phyloP scores from a whole-genome alignment of 164 flowering plant genomes.

The Buxus sempervirens region DNA sequence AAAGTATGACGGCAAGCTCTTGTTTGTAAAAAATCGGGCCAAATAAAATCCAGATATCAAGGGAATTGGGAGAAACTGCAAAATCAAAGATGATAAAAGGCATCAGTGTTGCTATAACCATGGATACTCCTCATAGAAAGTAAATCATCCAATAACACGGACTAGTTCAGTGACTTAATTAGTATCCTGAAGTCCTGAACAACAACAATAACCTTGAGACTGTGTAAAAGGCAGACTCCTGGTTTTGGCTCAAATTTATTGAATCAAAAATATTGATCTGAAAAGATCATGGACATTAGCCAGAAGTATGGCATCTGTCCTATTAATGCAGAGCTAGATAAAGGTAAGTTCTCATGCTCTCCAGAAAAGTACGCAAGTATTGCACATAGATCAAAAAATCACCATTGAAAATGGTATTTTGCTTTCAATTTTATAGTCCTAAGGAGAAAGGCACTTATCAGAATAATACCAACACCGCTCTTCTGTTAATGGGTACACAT shows the following conservation, averaged over 20 bases:
- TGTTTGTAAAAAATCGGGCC: slow-evolving; percentile 85
- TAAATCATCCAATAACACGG: background rate
- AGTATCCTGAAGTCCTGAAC: background rate
- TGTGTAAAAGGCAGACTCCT: background rate
- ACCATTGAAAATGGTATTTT: too few species aligned
- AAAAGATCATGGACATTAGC: background rate
- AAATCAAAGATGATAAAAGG: slow-evolving; percentile 13
- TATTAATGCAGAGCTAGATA: background rate
- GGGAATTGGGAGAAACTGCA: slow-evolving; percentile 92
- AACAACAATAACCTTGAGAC: background rate
- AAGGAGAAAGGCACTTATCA: too few species aligned
- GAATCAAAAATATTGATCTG: background rate
- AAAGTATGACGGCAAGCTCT: slow-evolving; percentile 83
- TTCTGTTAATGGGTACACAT: background rate
- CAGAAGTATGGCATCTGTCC: background rate
- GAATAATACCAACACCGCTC: too few species aligned
- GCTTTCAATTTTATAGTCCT: too few species aligned
- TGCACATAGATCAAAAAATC: too few species aligned
- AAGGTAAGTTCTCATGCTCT: background rate
- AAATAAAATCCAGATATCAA: slow-evolving; percentile 77
- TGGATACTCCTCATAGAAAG: background rate
- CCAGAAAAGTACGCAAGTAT: background rate
- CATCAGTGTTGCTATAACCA: slow-evolving; percentile 2
- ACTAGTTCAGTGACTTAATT: background rate
- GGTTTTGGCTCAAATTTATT: too few species aligned